Evolutionary conservation across 352 stramenopile genomes (phyloP).

Genomic region (Aphanomyces euteiches): DNA sequence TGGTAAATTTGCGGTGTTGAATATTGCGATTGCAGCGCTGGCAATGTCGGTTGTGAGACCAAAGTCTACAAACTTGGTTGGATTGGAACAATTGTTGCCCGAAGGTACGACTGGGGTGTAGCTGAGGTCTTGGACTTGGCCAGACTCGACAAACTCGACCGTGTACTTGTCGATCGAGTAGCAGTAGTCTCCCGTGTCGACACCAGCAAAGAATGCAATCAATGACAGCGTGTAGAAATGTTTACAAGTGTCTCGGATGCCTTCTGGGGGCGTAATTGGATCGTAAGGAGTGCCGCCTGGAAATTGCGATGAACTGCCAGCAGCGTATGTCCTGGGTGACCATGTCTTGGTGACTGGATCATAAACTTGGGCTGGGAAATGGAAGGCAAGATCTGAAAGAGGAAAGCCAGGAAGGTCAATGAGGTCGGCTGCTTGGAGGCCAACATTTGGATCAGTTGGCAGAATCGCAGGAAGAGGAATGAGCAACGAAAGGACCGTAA

Average conservation of each 20-base stretch:
- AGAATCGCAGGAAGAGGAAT: background rate
- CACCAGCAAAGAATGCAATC: slow-evolving; percentile 25
- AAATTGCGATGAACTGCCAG: background rate
- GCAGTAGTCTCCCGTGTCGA: slow-evolving; percentile 28
- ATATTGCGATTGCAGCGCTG: no score
- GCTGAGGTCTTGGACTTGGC: background rate
- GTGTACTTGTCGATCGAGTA: slow-evolving; percentile 27
- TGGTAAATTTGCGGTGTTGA: no score
- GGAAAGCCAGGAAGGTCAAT: slow-evolving; percentile 10
- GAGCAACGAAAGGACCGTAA: no score
- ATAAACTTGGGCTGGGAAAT: slow-evolving; percentile 19
- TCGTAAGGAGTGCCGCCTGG: slow-evolving; percentile 16
- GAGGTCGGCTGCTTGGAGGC: background rate
- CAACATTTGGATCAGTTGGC: background rate
- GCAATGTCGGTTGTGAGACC: no score
- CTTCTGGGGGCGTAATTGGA: slow-evolving; percentile 14
- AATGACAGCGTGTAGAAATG: slow-evolving; percentile 22
- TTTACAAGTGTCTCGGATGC: slow-evolving; percentile 28
- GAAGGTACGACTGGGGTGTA: background rate
- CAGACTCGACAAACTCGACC: slow-evolving; percentile 19
- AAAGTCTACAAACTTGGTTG: background rate
- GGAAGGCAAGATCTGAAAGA: slow-evolving; percentile 10
- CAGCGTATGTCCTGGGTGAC: slow-evolving; percentile 6
- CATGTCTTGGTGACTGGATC: background rate
- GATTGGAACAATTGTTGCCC: background rate